Percentiles rank a stretch among this genome's conserved stretches.
phyloP scores from a whole-genome alignment of 257 asterid genomes.

The Ocimum tenuiflorum region DNA sequence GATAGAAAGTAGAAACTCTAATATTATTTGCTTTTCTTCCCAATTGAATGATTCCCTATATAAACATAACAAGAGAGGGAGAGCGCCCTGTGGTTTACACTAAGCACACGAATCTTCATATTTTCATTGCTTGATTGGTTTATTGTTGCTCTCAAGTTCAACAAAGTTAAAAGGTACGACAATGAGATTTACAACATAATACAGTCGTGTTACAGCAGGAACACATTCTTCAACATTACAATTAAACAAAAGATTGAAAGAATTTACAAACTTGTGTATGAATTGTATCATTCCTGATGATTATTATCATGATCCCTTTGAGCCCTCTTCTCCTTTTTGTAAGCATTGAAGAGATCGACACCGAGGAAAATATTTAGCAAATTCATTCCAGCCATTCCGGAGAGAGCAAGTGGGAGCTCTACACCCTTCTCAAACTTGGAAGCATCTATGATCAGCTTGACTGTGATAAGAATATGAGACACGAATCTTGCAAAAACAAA shows the following conservation, averaged over 20 bases:
- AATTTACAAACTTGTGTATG: slow-evolving; percentile 2
- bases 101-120: background rate
- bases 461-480: slow-evolving; percentile 63
- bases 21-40: background rate
- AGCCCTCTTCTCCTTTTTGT: slow-evolving; percentile 37
- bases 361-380: slow-evolving; percentile 62
- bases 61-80: background rate
- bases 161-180: background rate
- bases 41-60: background rate
- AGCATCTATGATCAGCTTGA: slow-evolving; percentile 67
- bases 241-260: slow-evolving; percentile 11
- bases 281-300: slow-evolving; percentile 37
- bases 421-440: slow-evolving; percentile 62
- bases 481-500: slow-evolving; percentile 51
- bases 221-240: background rate
- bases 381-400: slow-evolving; percentile 92
- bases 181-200: slow-evolving; percentile 8
- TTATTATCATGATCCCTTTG: slow-evolving; percentile 19
- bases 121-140: background rate
- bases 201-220: background rate
- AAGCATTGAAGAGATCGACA: slow-evolving; percentile 64
- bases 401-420: slow-evolving; percentile 78
- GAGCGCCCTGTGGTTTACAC: slow-evolving; percentile 1
- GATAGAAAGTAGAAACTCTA: slow-evolving; percentile 4
- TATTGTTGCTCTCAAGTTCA: background rate